These are phyloP conservation scores for Apiotrichum siamense DNA, from an alignment of 1,284 basidiomycete species.

Conservation along the genomic window DNA sequence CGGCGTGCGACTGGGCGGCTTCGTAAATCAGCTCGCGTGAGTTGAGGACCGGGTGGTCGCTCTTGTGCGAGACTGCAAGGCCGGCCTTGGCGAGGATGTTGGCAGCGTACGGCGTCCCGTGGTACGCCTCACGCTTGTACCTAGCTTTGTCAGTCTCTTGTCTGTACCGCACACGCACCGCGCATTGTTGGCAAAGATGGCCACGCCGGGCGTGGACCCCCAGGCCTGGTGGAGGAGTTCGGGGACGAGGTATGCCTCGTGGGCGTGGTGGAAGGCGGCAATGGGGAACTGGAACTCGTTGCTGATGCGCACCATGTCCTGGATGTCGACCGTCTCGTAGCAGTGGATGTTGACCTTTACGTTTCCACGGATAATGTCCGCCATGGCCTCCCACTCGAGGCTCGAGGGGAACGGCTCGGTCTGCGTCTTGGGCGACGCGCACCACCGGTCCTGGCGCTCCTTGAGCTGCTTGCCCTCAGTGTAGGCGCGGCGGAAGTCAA, in stretches of 20 bases:
- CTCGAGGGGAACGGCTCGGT: constrained; percentile 62
- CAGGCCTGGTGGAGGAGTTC: constrained; percentile 53
- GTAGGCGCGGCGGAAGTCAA: constrained; percentile 59
- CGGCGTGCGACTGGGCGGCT: constrained; percentile 81
- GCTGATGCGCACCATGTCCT: constrained; percentile 56
- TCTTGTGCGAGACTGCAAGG: constrained; percentile 62
- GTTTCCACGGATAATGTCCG: constrained; percentile 68
- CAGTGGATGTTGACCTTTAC: constrained; percentile 71
- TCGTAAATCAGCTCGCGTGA: constrained; percentile 63
- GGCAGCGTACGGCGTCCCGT: constrained; percentile 77
- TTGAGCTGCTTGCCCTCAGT: constrained; percentile 68
- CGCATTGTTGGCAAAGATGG: constrained; percentile 62
- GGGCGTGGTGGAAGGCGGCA: constrained; percentile 50
- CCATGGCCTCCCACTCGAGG: constrained; percentile 74
- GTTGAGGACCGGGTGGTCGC: constrained; percentile 65
- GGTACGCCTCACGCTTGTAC: constrained; percentile 79
- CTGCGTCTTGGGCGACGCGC: constrained; percentile 51
- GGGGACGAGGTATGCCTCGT: constrained; percentile 74
- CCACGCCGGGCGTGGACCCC: constrained; percentile 57
- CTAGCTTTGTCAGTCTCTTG: constrained; percentile 50
- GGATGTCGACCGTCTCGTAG: constrained; percentile 72
- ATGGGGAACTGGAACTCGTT: constrained; percentile 58
- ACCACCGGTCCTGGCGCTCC: constrained; percentile 64
- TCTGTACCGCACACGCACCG: not conserved
- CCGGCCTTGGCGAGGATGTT: constrained; percentile 69